Evolutionary conservation across 495 filamentous ascomycete species (phyloP).

Genomic region (Xylaria curta): DNA sequence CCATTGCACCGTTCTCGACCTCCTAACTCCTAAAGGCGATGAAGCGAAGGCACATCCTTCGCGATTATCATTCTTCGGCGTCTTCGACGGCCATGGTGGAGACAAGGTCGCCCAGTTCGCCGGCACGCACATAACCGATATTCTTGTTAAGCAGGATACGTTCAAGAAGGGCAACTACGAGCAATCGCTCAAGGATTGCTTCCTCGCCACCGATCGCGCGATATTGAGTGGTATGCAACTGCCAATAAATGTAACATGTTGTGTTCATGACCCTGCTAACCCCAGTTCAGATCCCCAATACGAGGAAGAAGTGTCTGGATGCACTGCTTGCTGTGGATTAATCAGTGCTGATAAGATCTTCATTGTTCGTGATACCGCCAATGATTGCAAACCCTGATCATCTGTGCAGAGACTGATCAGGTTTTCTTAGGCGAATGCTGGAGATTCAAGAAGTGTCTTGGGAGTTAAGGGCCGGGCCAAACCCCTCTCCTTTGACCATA

Average conservation of each 20-base stretch:
- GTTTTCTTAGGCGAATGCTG: conserved; percentile 80
- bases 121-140: conserved; percentile 91
- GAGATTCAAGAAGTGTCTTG: conserved; percentile 91
- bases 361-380: conserved; percentile 65
- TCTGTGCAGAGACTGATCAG: not conserved
- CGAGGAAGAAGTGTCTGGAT: conserved; percentile 96
- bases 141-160: conserved; percentile 90
- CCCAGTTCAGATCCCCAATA: conserved; percentile 81
- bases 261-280: conserved; percentile 21
- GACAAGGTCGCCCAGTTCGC: conserved; percentile 95
- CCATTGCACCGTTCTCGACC: conserved; percentile 86
- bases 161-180: conserved; percentile 92
- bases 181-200: conserved; percentile 96
- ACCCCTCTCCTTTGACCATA: conserved; percentile 96
- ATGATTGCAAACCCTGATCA: not conserved
- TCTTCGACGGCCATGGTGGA: conserved; percentile 97
- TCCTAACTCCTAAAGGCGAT: conserved; percentile 66
- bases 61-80: conserved; percentile 93
- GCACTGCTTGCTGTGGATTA: conserved; percentile 89
- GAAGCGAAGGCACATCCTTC: conserved; percentile 68
- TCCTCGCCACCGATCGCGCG: conserved; percentile 92
- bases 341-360: conserved; percentile 92
- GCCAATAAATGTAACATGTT: not conserved
- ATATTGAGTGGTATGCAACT: conserved; percentile 82
- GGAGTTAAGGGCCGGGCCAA: conserved; percentile 97